Evolutionary conservation across 192 early-diverging fungal genomes (phyloP).

Genomic region (Linderina pennispora): DNA sequence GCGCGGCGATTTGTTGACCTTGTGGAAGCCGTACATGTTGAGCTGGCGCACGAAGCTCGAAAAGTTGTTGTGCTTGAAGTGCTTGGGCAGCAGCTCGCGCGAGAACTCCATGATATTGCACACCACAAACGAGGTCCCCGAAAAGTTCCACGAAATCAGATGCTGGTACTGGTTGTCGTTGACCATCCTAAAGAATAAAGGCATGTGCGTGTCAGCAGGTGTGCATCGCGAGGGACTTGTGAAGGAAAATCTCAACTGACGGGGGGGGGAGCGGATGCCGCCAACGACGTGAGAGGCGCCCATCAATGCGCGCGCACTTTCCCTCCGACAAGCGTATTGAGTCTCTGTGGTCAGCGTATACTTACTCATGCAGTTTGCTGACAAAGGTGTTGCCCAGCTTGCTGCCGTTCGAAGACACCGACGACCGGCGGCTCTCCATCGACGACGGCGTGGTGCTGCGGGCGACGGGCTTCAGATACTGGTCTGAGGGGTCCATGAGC

Average conservation of each 20-base stretch:
- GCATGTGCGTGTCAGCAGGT: too few relatives aligned
- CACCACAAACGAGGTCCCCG: slow-evolving; percentile 84
- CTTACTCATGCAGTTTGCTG: slow-evolving; percentile 57
- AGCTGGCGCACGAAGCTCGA: slow-evolving; percentile 84
- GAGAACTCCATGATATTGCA: slow-evolving; percentile 89
- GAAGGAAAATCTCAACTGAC: too few relatives aligned
- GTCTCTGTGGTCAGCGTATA: too few relatives aligned
- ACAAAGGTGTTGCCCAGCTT: slow-evolving; percentile 54
- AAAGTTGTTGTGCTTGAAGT: slow-evolving; percentile 93
- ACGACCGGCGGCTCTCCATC: slow-evolving; percentile 43
- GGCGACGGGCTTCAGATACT: slow-evolving; percentile 44
- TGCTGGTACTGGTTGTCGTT: slow-evolving; percentile 80
- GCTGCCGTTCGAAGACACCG: slow-evolving; percentile 39
- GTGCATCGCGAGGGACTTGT: too few relatives aligned
- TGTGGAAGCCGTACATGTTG: slow-evolving; percentile 89
- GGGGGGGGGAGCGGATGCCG: too few relatives aligned
- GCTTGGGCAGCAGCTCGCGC: slow-evolving; percentile 82
- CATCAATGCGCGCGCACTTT: too few relatives aligned
- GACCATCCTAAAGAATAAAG: too few relatives aligned
- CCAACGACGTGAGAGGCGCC: too few relatives aligned
- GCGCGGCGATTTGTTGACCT: slow-evolving; percentile 85
- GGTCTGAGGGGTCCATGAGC: slow-evolving; percentile 41
- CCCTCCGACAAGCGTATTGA: too few relatives aligned
- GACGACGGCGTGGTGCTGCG: slow-evolving; percentile 46
- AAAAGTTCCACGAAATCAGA: slow-evolving; percentile 85